These are phyloP conservation scores for Trifolium pratense DNA, from an alignment of 306 rosid species.

Conservation along the genomic window DNA sequence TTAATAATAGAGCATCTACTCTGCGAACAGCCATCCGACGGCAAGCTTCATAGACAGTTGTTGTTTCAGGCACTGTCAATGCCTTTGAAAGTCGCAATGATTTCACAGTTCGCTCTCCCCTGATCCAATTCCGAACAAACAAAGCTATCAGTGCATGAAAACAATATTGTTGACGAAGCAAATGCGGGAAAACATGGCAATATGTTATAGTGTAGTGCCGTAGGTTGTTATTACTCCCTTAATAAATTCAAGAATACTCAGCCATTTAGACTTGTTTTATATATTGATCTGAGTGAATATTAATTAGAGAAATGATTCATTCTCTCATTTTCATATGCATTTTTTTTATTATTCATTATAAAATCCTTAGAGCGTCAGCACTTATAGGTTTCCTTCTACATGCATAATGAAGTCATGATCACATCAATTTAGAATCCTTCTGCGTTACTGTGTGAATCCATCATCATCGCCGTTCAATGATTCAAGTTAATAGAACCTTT, in stretches of 20 bases:
- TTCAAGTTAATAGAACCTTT: neutral
- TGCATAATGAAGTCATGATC: neutral
- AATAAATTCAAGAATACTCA: neutral
- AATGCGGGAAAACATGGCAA: neutral
- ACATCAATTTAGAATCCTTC: neutral
- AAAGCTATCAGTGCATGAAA: neutral
- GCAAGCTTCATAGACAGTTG: conserved; percentile 81
- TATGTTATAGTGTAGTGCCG: neutral
- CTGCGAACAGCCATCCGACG: conserved; percentile 90
- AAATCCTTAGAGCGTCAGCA: neutral
- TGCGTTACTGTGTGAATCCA: neutral
- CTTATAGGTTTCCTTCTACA: neutral
- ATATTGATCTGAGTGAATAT: neutral
- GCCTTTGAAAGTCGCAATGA: conserved; percentile 88
- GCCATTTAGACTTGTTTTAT: neutral
- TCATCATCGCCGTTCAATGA: neutral
- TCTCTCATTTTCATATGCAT: neutral
- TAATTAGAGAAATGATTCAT: neutral
- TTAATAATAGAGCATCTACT: conserved; percentile 86
- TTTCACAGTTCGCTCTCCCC: conserved; percentile 92
- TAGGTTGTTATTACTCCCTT: neutral
- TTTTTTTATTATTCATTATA: neutral
- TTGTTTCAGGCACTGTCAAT: conserved; percentile 85
- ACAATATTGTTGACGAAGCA: neutral
- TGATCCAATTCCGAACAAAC: conserved; percentile 45